phyloP scores from a whole-genome alignment of 805 yeast species.

The Metschnikowia lachancei region DNA sequence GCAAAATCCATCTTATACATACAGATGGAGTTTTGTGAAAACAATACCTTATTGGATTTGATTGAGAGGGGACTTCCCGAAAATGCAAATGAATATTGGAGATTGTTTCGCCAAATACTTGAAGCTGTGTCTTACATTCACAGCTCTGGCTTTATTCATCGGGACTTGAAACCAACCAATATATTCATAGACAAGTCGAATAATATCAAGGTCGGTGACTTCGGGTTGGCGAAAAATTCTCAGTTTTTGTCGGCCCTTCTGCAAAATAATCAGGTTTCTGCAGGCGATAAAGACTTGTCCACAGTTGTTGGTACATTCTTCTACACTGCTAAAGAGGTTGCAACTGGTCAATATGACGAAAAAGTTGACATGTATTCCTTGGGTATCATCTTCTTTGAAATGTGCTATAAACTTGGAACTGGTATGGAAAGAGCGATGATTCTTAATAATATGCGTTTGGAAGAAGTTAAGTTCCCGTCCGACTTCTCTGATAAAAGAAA shows the following conservation, averaged over 20 bases:
- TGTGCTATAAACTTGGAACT: conserved; percentile 82
- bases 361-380: conserved; percentile 95
- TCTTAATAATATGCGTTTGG: conserved; percentile 59
- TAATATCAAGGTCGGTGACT: conserved; percentile 93
- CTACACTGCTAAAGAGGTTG: conserved; percentile 88
- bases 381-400: conserved; percentile 93
- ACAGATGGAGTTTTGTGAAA: conserved; percentile 99
- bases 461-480: conserved; percentile 64
- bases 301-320: conserved; percentile 92
- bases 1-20: conserved; percentile 74
- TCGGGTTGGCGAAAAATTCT: conserved; percentile 91
- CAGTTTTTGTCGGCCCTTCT: conserved; percentile 45
- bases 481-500: conserved; percentile 56
- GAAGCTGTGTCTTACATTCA: conserved; percentile 92
- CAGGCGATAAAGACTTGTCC: conserved; percentile 66
- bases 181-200: conserved; percentile 88
- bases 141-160: conserved; percentile 88
- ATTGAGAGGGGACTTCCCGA: conserved; percentile 69
- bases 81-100: conserved; percentile 82
- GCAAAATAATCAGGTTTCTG: conserved; percentile 39
- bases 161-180: conserved; percentile 94
- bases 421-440: conserved; percentile 89
- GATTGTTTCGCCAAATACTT: conserved; percentile 78
- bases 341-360: conserved; percentile 79
- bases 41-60: conserved; percentile 80